Percentiles rank a stretch among this genome's conserved stretches.
Evolutionary conservation across 345 rosid genomes (phyloP).

Genomic region (Syzygium grande): DNA sequence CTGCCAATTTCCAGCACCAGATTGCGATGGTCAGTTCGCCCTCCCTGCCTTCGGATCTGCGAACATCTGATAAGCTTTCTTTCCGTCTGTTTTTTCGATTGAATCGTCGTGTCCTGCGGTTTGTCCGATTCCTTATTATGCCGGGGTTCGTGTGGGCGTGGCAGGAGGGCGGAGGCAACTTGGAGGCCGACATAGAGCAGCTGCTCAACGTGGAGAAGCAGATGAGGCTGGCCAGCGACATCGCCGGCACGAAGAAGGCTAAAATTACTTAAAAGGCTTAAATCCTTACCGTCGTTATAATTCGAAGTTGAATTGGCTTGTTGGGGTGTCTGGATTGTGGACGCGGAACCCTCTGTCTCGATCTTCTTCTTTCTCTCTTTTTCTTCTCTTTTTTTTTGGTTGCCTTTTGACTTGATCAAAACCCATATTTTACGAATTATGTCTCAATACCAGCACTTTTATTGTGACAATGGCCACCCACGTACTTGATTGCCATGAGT

Average conservation of each 20-base stretch:
- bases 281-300: no score
- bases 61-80: background rate
- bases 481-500: no score
- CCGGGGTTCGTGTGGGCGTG: background rate
- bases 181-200: constrained; percentile 62
- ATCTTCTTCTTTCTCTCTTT: no score
- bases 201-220: constrained; percentile 77
- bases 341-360: no score
- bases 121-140: background rate
- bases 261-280: no score
- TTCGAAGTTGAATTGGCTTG: no score
- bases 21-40: background rate
- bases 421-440: no score
- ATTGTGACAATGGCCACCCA: no score
- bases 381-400: no score
- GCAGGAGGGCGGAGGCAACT: constrained; percentile 39
- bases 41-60: background rate
- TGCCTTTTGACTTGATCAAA: no score
- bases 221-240: constrained; percentile 73
- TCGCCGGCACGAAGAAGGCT: constrained; percentile 73
- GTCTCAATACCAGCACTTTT: no score
- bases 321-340: no score
- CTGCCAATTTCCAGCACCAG: background rate
- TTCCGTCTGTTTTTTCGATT: background rate
- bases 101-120: background rate